These are phyloP conservation scores for Penicillium paxilli DNA, from an alignment of 495 filamentous ascomycete species.

Conservation along the genomic window DNA sequence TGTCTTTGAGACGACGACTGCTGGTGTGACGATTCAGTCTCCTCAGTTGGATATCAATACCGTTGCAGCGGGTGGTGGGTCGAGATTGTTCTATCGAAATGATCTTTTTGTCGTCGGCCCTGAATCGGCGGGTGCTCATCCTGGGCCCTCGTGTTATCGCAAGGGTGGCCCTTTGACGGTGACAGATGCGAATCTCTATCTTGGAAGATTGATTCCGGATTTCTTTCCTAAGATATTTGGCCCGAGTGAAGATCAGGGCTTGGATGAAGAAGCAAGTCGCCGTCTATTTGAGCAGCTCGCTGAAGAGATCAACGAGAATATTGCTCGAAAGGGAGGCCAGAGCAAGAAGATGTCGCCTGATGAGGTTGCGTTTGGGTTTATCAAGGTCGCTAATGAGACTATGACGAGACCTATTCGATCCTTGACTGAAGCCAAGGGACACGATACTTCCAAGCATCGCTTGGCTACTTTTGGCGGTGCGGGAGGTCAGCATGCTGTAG, in stretches of 20 bases:
- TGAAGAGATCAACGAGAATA: conserved; percentile 65
- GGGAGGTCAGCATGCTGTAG: conserved; percentile 92
- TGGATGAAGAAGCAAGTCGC: conserved; percentile 72
- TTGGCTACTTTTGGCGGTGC: conserved; percentile 94
- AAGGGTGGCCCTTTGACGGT: conserved; percentile 89
- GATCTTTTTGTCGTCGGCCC: conserved; percentile 91
- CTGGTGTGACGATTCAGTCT: conserved; percentile 89
- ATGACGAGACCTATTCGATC: conserved; percentile 94
- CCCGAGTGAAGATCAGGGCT: conserved; percentile 73
- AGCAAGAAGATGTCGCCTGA: conserved; percentile 72
- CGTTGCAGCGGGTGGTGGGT: conserved; percentile 90
- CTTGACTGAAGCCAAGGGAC: conserved; percentile 89
- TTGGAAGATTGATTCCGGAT: conserved; percentile 82
- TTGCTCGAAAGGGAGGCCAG: conserved; percentile 26
- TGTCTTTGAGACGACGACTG: conserved; percentile 91
- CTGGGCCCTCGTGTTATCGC: conserved; percentile 87
- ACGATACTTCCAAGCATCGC: conserved; percentile 86
- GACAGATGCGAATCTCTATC: conserved; percentile 86
- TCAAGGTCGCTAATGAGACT: conserved; percentile 82
- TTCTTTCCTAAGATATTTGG: conserved; percentile 97
- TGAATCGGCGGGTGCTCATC: conserved; percentile 84
- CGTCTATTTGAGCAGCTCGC: conserved; percentile 70
- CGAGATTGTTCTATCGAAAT: conserved; percentile 78
- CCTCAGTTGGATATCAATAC: conserved; percentile 96
- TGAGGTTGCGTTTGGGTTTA: conserved; percentile 76